Conservation (phyloP, 2,329 filamentous ascomycete species). For the Botrytis aclada region DNA sequence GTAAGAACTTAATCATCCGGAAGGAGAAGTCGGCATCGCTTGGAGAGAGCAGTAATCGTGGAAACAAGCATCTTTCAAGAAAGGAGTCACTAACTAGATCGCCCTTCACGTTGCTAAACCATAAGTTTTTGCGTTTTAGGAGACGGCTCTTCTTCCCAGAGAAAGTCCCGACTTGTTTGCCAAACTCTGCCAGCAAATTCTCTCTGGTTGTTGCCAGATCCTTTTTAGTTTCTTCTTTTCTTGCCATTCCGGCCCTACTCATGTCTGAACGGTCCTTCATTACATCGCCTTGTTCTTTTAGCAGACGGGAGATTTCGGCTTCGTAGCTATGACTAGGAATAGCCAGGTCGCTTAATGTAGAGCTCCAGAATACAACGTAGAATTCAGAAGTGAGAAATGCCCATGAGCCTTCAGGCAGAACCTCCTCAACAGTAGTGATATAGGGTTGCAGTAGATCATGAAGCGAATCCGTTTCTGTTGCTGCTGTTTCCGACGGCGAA, state of each 20-base stretch:
- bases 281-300: slow-evolving; percentile 64
- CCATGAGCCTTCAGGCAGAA: slow-evolving; percentile 62
- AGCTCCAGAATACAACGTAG: slow-evolving; percentile 88
- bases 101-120: slow-evolving; percentile 68
- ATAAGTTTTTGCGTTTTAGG: slow-evolving; percentile 70
- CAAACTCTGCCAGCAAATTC: slow-evolving; percentile 69
- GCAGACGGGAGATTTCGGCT: slow-evolving; percentile 66
- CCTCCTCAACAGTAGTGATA: slow-evolving; percentile 62
- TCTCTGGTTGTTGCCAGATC: slow-evolving; percentile 66
- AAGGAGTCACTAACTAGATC: slow-evolving; percentile 71
- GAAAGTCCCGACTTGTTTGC: slow-evolving; percentile 64
- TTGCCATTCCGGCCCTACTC: slow-evolving; percentile 60
- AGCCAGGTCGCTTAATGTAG: slow-evolving; percentile 77
- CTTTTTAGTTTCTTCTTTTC: slow-evolving; percentile 68
- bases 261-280: slow-evolving; percentile 71
- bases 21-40: slow-evolving; percentile 88
- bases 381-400: slow-evolving; percentile 73
- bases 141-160: slow-evolving; percentile 66
- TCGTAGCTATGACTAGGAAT: slow-evolving; percentile 76
- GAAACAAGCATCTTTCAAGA: slow-evolving; percentile 89
- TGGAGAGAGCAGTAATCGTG: slow-evolving; percentile 77
- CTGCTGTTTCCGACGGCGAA: slow-evolving; percentile 40
- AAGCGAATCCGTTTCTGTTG: slow-evolving; percentile 45
- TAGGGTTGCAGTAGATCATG: slow-evolving; percentile 72
- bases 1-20: slow-evolving; percentile 81